Evolutionary conservation across 805 yeast species (phyloP).

Genomic region (Yamadazyma scolyti): DNA sequence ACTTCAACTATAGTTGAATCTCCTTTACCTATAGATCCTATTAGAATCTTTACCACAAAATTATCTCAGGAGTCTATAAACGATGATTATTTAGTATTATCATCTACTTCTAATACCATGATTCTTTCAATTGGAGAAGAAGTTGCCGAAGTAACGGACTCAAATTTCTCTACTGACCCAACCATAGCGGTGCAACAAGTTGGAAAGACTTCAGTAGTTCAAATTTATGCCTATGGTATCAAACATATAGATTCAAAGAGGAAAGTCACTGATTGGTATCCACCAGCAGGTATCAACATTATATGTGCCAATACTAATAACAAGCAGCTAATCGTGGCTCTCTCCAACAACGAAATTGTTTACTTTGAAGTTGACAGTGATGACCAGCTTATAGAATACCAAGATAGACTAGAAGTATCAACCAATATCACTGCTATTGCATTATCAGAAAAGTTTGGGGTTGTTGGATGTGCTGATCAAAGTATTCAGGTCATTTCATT

Average conservation of each 20-base stretch:
- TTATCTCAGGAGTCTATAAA: constrained; percentile 37
- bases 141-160: constrained; percentile 69
- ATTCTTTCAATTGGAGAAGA: constrained; percentile 76
- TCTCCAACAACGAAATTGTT: constrained; percentile 70
- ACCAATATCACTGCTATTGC: constrained; percentile 43
- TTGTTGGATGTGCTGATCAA: constrained; percentile 69
- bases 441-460: constrained; percentile 43
- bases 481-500: constrained; percentile 67
- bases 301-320: constrained; percentile 57
- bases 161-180: constrained; percentile 55
- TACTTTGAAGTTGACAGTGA: constrained; percentile 76
- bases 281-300: constrained; percentile 74
- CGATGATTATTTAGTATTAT: constrained; percentile 64
- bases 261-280: constrained; percentile 65
- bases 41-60: constrained; percentile 62
- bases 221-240: constrained; percentile 69
- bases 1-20: constrained; percentile 66
- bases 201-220: constrained; percentile 62
- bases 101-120: constrained; percentile 58
- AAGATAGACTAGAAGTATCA: constrained; percentile 51
- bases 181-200: constrained; percentile 71
- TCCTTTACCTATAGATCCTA: constrained; percentile 64
- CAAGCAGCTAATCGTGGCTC: constrained; percentile 64
- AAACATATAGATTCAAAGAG: constrained; percentile 43
- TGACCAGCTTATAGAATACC: constrained; percentile 69